These are phyloP conservation scores for Monilinia vaccinii-corymbosi DNA, from an alignment of 2,329 filamentous ascomycete genomes.

Conservation along the genomic window DNA sequence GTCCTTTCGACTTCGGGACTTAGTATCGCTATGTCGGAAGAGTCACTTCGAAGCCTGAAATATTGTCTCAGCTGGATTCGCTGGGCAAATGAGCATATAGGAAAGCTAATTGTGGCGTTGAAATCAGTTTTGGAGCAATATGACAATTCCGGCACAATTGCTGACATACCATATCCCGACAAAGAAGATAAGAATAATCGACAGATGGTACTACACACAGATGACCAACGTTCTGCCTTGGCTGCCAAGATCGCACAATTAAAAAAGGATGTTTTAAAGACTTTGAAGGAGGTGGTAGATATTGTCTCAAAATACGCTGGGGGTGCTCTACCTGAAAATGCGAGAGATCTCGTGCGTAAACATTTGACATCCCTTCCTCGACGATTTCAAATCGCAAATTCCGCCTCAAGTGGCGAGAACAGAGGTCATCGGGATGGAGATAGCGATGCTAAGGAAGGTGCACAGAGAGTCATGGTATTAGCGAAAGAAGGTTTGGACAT, in stretches of 20 bases:
- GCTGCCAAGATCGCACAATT: conserved; percentile 49
- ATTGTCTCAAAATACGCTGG: conserved; percentile 85
- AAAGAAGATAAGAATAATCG: conserved; percentile 15
- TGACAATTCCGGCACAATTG: conserved; percentile 40
- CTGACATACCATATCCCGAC: conserved; percentile 7
- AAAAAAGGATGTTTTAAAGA: conserved; percentile 64
- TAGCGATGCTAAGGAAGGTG: conserved; percentile 43
- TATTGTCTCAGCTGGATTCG: conserved; percentile 75
- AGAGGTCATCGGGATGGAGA: conserved; percentile 26
- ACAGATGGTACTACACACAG: conserved; percentile 21
- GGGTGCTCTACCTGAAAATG: conserved; percentile 85
- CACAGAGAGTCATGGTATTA: conserved; percentile 72
- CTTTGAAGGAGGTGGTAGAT: conserved; percentile 71
- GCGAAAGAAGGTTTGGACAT: conserved; percentile 89
- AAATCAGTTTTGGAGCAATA: conserved; percentile 73
- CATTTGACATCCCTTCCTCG: conserved; percentile 80
- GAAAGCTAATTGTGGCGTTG: conserved; percentile 63
- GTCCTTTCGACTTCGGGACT: conserved; percentile 87
- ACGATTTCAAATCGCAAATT: conserved; percentile 67
- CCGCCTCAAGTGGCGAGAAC: conserved; percentile 34
- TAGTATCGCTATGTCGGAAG: conserved; percentile 83
- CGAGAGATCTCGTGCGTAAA: conserved; percentile 68
- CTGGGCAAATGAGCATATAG: conserved; percentile 74
- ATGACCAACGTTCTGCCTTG: conserved; percentile 24
- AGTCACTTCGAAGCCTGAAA: conserved; percentile 74